Evolutionary conservation across 1,139 yeast species (phyloP), one percentile per base, ranked within the genome.

Genomic region (Kodamaea sp.): DNA sequence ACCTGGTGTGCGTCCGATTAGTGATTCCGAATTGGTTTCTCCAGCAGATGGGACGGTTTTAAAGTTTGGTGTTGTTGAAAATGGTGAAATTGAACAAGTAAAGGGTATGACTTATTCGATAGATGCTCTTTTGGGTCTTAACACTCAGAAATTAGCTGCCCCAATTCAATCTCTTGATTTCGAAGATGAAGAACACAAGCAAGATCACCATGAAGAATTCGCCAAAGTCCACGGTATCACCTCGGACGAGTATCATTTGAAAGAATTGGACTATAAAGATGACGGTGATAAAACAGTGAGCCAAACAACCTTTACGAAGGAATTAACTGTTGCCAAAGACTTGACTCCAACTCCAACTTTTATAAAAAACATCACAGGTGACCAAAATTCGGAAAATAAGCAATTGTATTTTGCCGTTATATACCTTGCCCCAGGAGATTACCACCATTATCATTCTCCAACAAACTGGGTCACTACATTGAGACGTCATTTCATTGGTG

Each of bases 401-500:
- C 81, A 82, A 52, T 69, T 94, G 41, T 92, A 75, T 58, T 92
- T 86, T 60, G 82, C 96, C 1, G 99, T 94, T 20, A 88, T 94
- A 29, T 94, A 94, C 58, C 73, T 94, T 42, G 97, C 97, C 0
- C 99, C 99, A 1, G 99, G 98, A 29, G 98, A 94, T 59, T 94
- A 94, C 62, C 99, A 94, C 64, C 83, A 96, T 48, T 94, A 84
- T 67, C 99, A 94, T 60, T 88, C 97, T 4, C 98, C 99, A 5
- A 78, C 90, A 2, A 84, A 86, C 60, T 94, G 99, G 99, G 97
- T 92, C 20, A 79, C 95, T 29, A 89, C 94, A 25, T 63, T 87
- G 40, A 81, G 99, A 59, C 83, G 98, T 47, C 97, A 94, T 64
- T 94, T 92, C 58, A 86, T 92, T 34, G 99, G 99, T 20, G 97